A percentile compares a stretch with the other conserved stretches of the same genome.
Evolutionary conservation across 345 rosid species (phyloP).

Genomic region (Eucalyptus polyanthemos): DNA sequence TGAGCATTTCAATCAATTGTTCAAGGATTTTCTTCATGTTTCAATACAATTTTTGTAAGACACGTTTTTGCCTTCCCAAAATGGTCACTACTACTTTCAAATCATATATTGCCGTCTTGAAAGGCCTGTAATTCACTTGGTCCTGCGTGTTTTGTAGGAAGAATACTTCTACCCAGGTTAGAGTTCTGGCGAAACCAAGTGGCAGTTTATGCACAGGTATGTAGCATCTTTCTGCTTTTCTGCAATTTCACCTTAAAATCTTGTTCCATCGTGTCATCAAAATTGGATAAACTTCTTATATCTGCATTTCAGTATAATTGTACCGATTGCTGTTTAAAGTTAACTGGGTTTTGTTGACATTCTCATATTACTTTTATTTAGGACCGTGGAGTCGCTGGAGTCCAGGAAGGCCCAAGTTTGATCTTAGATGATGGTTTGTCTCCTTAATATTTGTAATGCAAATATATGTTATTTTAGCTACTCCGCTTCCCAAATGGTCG

Average conservation of each 20-base stretch:
- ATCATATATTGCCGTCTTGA: neutral
- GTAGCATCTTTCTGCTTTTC: neutral
- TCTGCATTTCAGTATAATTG: neutral
- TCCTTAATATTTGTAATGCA: neutral
- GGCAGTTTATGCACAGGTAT: conserved; percentile 60
- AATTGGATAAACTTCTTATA: neutral
- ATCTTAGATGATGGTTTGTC: neutral
- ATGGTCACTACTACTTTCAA: neutral
- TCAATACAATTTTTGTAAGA: neutral
- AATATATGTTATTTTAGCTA: neutral
- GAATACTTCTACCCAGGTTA: conserved; percentile 55
- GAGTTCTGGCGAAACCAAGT: conserved; percentile 84
- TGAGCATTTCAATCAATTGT: neutral
- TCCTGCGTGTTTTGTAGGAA: conserved; percentile 23
- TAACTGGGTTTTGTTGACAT: neutral
- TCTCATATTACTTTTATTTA: neutral
- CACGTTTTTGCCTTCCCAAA: neutral
- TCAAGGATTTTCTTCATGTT: neutral
- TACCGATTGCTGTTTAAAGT: neutral
- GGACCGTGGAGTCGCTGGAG: neutral
- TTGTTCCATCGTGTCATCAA: neutral
- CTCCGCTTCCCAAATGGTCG: neutral
- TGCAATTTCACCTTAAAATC: neutral
- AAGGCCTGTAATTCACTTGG: neutral
- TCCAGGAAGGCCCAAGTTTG: neutral